Evolutionary conservation across 495 filamentous ascomycete species (phyloP), one percentile per base, ranked within the genome.

Genomic region (Schizothecium vesticola): DNA sequence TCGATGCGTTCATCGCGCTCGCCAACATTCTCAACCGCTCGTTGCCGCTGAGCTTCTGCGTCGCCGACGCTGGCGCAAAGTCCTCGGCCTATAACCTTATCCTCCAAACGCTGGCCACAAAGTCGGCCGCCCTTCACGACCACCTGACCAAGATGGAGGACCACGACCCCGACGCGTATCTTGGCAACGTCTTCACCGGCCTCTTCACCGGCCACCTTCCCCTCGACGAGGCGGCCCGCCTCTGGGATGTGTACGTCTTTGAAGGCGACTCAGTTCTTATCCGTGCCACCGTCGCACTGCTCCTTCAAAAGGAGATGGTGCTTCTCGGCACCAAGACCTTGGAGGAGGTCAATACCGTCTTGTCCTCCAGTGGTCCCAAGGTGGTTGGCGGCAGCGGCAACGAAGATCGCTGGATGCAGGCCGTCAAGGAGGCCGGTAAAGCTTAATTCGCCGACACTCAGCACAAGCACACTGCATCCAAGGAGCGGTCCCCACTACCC

Each of bases 241-340:
- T 98, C 4, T 97, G 92, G 93, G 95, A 99, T 74, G 91, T 96
- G 26, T 95, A 92, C 81, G 89, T 94, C 2, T 97, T 98, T 67
- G 95, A 99, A 75, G 94, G 93, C 3, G 95, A 98, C 72, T 84
- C 86, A 10, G 84, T 93, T 16, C 82, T 97, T 12, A 87, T 97
- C 24, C 86, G 94, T 3, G 88, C 91, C 0, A 91, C 87, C 0
- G 88, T 97, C 6, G 95, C 89, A 3, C 75, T 92, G 33, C 78
- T 96, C 6, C 80, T 86, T 3, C 75, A 77, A 23, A 77, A 72
- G 21, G 82, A 83, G 70, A 80, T 80, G 74, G 61, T 74, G 11
- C 73, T 83, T 4, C 74, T 84, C 5, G 74, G 76, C n/a, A 71
- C 80, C 4, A 73, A 71, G 26, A 76, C 69, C 0, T 61, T 71